Conservation (phyloP, 2,329 filamentous ascomycete genomes). For the Pyrenochaeta sp. region DNA sequence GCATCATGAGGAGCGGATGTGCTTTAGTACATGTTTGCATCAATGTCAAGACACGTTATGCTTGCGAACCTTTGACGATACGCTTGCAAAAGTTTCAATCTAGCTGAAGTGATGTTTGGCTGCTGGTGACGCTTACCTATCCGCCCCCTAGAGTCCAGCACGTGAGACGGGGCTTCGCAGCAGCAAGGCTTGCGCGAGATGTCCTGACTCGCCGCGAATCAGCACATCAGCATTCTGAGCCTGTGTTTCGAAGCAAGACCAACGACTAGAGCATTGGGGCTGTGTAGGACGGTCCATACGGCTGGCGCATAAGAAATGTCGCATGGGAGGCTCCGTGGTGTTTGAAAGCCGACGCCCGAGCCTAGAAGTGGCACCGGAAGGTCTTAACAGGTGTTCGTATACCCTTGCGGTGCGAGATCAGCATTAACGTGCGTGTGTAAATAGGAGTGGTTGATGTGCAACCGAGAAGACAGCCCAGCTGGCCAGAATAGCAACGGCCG, state of each 20-base stretch:
- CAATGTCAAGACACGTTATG: constrained; percentile 25
- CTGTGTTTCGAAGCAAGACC: background rate
- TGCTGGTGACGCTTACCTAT: background rate
- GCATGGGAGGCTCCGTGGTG: constrained; percentile 18
- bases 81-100: background rate
- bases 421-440: background rate
- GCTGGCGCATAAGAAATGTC: constrained; percentile 20
- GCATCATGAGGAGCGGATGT: constrained; percentile 39
- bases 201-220: constrained; percentile 2
- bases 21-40: constrained; percentile 31
- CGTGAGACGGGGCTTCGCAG: constrained; percentile 6
- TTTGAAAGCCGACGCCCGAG: constrained; percentile 16
- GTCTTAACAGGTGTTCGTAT: background rate
- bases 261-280: constrained; percentile 6
- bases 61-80: background rate
- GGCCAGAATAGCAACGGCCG: background rate
- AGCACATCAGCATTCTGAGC: constrained; percentile 3
- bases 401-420: background rate
- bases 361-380: constrained; percentile 13
- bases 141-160: background rate
- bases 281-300: constrained; percentile 3
- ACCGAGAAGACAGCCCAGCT: background rate
- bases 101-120: background rate
- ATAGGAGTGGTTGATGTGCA: background rate
- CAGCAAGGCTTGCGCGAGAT: constrained; percentile 4